Evolutionary conservation across 2,329 filamentous ascomycete genomes (phyloP), one percentile per base, ranked within the genome.

Genomic region (Gnomoniopsis smithogilvyi): DNA sequence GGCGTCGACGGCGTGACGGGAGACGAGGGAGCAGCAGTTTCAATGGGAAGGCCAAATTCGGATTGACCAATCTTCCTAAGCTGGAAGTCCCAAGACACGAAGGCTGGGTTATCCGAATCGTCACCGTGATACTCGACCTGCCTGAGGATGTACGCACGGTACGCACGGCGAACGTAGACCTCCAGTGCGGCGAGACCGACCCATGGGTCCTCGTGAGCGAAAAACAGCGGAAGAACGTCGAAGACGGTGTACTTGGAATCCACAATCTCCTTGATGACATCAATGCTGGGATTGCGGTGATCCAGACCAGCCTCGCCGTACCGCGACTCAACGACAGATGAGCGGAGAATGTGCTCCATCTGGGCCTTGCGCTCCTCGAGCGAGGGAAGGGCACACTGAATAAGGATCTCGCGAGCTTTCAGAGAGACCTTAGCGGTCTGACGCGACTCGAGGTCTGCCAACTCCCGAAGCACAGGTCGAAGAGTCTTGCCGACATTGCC

Each of bases 171-270:
- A 63, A 96, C 88, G 74, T 99, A 99, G 51, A 98, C 93, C 73
- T 99, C 95, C 4, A 99, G 84, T 51, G 95, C 92, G 60, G 95
- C 95, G 62, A 97, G 80, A 8, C 91, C 91, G 33, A 99, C 94
- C 91, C 92, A 98, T 14, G 92, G 88, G 70, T 99, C 95, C 46
- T 91, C 85, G 75, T 99, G 92, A 36, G 88, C 90, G 71, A 99
- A 99, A 85, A 99, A 99, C 59, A 92, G 87, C 8, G 94, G 90
- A 65, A 99, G 77, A 19, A 99, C 95, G 71, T 99, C 95, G 67
- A 97, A 96, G 64, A 99, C 95, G 46, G 94, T 98, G 80, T 96
- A 98, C 78, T 96, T 96, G 56, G 95, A 98, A 75, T 99, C 95
- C 54, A 99, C 92, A 34, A 99, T 93, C 75, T 99, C 95, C 81